These are phyloP conservation scores for Rossbeevera mucosa DNA, from an alignment of 768 basidiomycete genomes.

Conservation along the genomic window DNA sequence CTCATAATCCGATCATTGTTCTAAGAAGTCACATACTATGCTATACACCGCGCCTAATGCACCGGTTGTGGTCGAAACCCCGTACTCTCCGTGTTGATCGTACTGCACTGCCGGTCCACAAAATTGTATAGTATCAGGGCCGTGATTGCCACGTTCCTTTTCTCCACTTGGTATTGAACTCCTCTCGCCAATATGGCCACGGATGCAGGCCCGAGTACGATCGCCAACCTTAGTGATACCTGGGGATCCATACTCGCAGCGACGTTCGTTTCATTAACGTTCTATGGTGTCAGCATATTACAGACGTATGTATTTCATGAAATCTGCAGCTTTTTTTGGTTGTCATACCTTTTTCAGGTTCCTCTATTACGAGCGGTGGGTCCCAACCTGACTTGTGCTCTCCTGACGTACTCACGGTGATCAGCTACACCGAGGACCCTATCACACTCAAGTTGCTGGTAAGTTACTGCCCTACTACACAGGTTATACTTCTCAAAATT, in stretches of 20 bases:
- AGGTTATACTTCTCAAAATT: neutral
- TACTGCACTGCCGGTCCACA: constrained; percentile 4
- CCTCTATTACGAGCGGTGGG: constrained; percentile 24
- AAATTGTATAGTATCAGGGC: neutral
- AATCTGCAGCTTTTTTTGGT: neutral
- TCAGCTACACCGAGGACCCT: constrained; percentile 13
- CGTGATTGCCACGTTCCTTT: neutral
- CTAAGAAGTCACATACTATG: neutral
- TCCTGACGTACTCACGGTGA: neutral
- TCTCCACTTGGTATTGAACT: neutral
- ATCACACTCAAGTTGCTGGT: constrained; percentile 16
- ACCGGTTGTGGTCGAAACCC: neutral
- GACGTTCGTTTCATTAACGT: constrained; percentile 16
- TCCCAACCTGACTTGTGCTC: neutral
- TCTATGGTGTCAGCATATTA: constrained; percentile 25
- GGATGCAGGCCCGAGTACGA: neutral
- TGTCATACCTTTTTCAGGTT: constrained; percentile 10
- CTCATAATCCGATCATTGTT: neutral
- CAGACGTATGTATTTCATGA: constrained; percentile 18
- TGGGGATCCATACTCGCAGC: constrained; percentile 25
- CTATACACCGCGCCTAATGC: neutral
- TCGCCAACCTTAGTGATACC: constrained; percentile 7
- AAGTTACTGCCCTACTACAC: neutral
- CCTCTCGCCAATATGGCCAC: constrained; percentile 10
- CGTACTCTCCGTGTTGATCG: constrained; percentile 8